Base-by-base conservation (phyloP, 305 asterid genomes). In the Solanum chacoense region DNA sequence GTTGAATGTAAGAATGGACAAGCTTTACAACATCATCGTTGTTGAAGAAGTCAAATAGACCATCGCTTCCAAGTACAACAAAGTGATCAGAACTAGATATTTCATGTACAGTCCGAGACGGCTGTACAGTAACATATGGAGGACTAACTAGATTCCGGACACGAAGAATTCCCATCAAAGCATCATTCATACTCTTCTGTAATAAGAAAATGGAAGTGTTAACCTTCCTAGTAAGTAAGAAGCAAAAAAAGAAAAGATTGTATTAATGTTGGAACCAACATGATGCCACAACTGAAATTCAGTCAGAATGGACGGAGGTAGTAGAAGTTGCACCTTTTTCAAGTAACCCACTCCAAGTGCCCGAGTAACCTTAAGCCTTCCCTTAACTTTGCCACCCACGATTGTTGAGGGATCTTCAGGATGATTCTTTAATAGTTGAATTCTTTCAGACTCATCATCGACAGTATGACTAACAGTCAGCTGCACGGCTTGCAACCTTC, bases 261-360 rank as follows among this genome's bases (percentile, higher is more conserved):
- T 12, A 32, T 20, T 10, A 84, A 6, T 55, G 29, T 20, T 3
- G 32, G 7, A 11, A 55, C 45, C 74, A 84, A 22, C n/a, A 84
- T 24, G 12, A 55, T 22, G 87, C 87, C n/a, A 55, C 45, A 55
- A 84, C 31, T 37, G 45, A 55, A 50, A 24, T 5, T 67, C 4
- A 24, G 74, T 11, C 7, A 67, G 11, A 67, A 24, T 24, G 74
- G 32, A 67, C 32, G 0, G 74, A 67, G 32, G 74, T 1, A 11
- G 32, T 67, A 67, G 74, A 75, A 5, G 63, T 85, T 8, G 24
- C 89, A 95, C 99, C 98, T 92, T 95, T 91, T 97, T 96, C 94
- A 97, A 92, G 94, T 97, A 97, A 87, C 99, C 99, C 69, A 97
- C 99, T 79, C 99, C 99, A 79, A 97, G 95, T 77, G 99, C 99